Percentiles rank a stretch among this genome's conserved stretches.
These are phyloP conservation scores for Salix brachista DNA, from an alignment of 345 rosid genomes.

Conservation along the genomic window DNA sequence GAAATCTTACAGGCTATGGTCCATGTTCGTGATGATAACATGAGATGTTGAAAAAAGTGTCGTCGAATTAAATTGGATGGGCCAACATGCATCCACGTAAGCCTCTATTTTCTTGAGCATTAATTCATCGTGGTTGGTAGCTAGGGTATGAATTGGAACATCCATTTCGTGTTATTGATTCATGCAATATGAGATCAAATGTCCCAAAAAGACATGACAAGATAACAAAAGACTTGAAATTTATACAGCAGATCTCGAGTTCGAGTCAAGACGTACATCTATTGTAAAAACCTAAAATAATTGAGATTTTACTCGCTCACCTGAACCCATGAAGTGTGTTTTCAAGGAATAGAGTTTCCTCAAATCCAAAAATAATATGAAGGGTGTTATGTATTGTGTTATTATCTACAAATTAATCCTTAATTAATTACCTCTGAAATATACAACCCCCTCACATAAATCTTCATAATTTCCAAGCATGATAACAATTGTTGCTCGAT, in stretches of 20 bases:
- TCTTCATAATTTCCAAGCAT: too few relatives aligned
- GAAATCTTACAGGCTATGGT: background rate
- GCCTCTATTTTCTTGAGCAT: background rate
- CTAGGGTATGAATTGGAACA: background rate
- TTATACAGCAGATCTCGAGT: accelerated
- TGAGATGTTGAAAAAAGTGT: background rate
- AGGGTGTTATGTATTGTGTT: too few relatives aligned
- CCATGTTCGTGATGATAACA: background rate
- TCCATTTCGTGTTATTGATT: too few relatives aligned
- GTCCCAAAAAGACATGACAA: accelerated
- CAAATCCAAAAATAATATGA: too few relatives aligned
- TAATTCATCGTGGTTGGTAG: background rate
- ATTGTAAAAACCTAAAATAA: accelerated
- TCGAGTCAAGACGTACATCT: accelerated
- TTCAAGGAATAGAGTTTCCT: accelerated
- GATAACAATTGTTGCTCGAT: too few relatives aligned
- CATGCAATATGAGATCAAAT: too few relatives aligned
- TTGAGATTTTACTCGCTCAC: accelerated
- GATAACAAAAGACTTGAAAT: too few relatives aligned
- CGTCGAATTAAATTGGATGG: background rate
- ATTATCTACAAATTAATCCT: too few relatives aligned
- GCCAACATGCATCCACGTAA: background rate
- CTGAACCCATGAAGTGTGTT: accelerated
- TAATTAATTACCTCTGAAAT: too few relatives aligned
- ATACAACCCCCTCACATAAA: too few relatives aligned